These are phyloP conservation scores for Gliomastix tumulicola DNA, from an alignment of 2,329 filamentous ascomycete species.

Conservation along the genomic window DNA sequence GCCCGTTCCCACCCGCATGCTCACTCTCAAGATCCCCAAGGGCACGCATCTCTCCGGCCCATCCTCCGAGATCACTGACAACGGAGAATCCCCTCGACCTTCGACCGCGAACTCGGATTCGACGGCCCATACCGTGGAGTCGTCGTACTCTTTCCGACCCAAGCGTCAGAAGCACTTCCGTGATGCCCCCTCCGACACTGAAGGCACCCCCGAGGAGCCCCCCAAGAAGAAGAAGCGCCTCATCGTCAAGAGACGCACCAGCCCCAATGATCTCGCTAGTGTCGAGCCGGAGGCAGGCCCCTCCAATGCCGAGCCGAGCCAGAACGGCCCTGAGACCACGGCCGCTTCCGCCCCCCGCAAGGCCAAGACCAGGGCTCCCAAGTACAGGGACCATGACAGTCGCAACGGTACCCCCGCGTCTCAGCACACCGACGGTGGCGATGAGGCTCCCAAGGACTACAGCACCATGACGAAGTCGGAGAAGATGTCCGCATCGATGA, in stretches of 20 bases:
- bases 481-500: constrained; percentile 61
- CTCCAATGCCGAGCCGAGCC: neutral
- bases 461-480: constrained; percentile 57
- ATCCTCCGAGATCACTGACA: constrained; percentile 25
- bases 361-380: too few species aligned
- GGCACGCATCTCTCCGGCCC: constrained; percentile 30
- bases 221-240: constrained; percentile 29
- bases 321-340: neutral
- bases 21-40: constrained; percentile 32
- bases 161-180: constrained; percentile 49
- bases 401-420: constrained; percentile 21
- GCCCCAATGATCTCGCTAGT: too few species aligned
- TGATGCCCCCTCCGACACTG: constrained; percentile 37
- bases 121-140: constrained; percentile 39
- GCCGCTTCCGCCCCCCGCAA: constrained; percentile 17
- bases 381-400: constrained; percentile 22
- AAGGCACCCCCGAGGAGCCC: constrained; percentile 24
- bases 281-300: neutral
- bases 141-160: constrained; percentile 45
- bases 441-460: constrained; percentile 44
- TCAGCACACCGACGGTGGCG: constrained; percentile 18
- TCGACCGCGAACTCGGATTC: constrained; percentile 46
- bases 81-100: constrained; percentile 42
- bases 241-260: neutral
- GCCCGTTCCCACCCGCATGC: constrained; percentile 16